phyloP scores from a whole-genome alignment of 176 grass and related monocot species.

The Oryza glaberrima region DNA sequence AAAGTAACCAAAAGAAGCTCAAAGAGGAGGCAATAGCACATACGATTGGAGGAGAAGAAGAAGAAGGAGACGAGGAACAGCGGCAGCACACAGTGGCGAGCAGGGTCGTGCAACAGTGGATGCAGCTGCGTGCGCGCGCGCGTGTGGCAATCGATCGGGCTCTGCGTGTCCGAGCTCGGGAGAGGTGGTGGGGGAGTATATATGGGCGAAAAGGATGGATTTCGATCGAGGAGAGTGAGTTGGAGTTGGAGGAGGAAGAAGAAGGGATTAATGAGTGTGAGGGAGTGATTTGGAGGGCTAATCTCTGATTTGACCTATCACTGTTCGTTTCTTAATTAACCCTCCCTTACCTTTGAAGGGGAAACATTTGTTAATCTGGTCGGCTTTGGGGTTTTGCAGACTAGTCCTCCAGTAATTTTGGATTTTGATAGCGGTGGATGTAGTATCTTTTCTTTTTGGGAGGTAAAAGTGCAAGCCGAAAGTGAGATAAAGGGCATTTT shows the following conservation, averaged over 20 bases:
- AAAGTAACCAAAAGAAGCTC: neutral
- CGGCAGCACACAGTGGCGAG: conserved; percentile 22
- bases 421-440: neutral
- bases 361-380: neutral
- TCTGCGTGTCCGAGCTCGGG: neutral
- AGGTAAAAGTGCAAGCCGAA: no score
- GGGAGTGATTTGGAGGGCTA: neutral
- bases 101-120: neutral
- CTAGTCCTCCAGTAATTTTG: neutral
- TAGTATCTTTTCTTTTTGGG: neutral
- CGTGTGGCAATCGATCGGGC: neutral
- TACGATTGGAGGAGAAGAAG: conserved; percentile 12
- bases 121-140: neutral
- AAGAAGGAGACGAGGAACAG: conserved; percentile 20
- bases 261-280: neutral
- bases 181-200: neutral
- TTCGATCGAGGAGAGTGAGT: no score
- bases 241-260: neutral
- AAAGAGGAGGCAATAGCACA: neutral
- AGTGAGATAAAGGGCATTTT: no score
- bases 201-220: conserved; percentile 33
- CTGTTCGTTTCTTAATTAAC: neutral
- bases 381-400: neutral
- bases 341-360: neutral
- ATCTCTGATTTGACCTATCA: neutral